Evolutionary conservation across 2,329 filamentous ascomycete genomes (phyloP), one percentile per base, ranked within the genome.

Genomic region (Diaporthe amygdali): DNA sequence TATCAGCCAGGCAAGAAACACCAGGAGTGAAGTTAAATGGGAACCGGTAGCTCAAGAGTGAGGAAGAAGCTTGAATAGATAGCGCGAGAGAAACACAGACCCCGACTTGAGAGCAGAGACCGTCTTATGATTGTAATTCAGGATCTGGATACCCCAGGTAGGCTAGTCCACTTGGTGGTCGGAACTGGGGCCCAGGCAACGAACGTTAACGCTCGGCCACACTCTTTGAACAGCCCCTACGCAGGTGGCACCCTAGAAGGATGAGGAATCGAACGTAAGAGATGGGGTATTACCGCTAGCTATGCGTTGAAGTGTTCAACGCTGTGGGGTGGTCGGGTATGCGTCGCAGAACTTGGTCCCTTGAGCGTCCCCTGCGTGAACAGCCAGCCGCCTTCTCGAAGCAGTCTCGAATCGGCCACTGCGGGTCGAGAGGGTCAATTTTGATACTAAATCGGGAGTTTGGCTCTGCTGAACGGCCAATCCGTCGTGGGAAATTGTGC

Each of bases 171-270:
- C 30, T 44, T 59, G 66, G 30, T 68, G 44, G 44, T 41, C 69
- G 55, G 55, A 59, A 55, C 46, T 59, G 41, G 39, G 37, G 49
- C n/a, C 41, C 32, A 55, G 66, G 61, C 39, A 44, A 54, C 63
- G 49, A 27, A 55, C 27, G 37, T 69, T 32, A n/a, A 68, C 59
- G 46, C 41, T 55, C 63, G 64, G 71, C 34, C 55, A 66, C 27
- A 37, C 32, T 66, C 51, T 49, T 20, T 47, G 5, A 41, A 56
- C 37, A 41, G 32, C 27, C 55, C 47, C 56, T 66, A 46, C 49
- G 51, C 41, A 52, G 56, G 39, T 49, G 44, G 52, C 52, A 66
- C 41, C 52, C 47, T 59, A 25, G 20, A 22, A 67, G 20, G 41
- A 32, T 47, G 44, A 61, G 25, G 27, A 27, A 67, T 27, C 55